Base-by-base conservation (phyloP, 352 stramenopile species). In the Globisporangium nodosum region DNA sequence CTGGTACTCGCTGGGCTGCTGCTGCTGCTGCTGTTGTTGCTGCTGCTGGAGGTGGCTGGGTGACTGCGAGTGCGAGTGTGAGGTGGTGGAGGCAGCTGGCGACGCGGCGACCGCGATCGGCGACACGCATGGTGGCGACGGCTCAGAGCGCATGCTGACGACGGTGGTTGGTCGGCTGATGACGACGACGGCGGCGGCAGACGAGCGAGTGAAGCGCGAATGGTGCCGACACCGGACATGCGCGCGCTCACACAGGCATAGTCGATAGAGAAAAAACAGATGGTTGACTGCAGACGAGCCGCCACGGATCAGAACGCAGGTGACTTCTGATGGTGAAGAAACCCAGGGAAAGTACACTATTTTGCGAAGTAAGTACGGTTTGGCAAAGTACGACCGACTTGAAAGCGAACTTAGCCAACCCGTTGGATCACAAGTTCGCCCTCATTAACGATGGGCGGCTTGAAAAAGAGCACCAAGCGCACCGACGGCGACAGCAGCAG, bases 1-100 rank as follows among this genome's bases (percentile, higher is more conserved):
- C 46, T 52, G 54, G 37, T 66, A 60, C 54, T 45, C 53, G 31
- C 11, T 58, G 16, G 53, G 49, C 3, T 21, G 31, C 37, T 47
- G 45, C 3, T 21, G 31, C 37, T 47, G 45, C 48, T 52, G 49
- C 5, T 43, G 21, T 1, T 49, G 40, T 30, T 43, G 21, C n/a
- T 30, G 15, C 21, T 46, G n/a, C 42, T 12, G 39, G 20, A 16
- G 12, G n/a, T 55, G 40, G 18, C 33, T 48, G 21, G 18, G 24
- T 40, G 33, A 15, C 39, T 40, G 12, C 21, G 24, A 31, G 18
- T 12, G 16, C 40, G 13, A 5, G 9, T 37, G 31, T 27, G 12
- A 35, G 45, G 18, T 60, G 55, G 27, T 15, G 56, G 46, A 8
- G 35, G 39, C 24, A 16, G 13, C 27, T 30, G 54, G 45, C 20